A percentile compares a stretch with the other conserved stretches of the same genome.
Evolutionary conservation across 2,329 filamentous ascomycete species (phyloP).

Genomic region (Fusarium begoniae): DNA sequence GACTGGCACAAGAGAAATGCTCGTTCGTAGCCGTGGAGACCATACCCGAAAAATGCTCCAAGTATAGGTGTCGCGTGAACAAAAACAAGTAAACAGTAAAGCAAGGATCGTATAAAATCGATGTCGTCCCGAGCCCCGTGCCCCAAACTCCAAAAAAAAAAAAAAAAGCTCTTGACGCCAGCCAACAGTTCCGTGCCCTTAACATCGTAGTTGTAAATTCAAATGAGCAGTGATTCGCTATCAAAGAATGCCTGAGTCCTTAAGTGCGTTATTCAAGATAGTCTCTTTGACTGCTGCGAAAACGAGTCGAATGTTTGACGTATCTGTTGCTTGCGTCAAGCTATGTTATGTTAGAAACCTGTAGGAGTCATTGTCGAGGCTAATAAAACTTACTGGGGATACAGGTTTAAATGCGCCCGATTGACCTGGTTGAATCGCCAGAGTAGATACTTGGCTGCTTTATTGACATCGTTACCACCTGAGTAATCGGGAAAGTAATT

Average conservation of each 20-base stretch:
- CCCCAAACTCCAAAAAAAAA: slow-evolving; percentile 39
- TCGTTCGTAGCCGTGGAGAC: slow-evolving; percentile 17
- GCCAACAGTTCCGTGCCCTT: slow-evolving; percentile 36
- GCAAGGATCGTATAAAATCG: slow-evolving; percentile 35
- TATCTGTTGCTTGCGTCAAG: slow-evolving; percentile 98
- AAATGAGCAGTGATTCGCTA: slow-evolving; percentile 26
- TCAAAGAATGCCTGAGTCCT: slow-evolving; percentile 96
- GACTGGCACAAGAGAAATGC: slow-evolving; percentile 11
- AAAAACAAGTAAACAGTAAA: slow-evolving; percentile 26
- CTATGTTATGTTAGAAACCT: slow-evolving; percentile 56
- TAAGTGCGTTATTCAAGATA: slow-evolving; percentile 96
- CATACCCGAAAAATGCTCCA: slow-evolving; percentile 20
- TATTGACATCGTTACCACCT: slow-evolving; percentile 96
- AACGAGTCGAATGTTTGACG: slow-evolving; percentile 95
- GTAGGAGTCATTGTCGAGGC: neutral
- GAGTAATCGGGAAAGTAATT: slow-evolving; percentile 99
- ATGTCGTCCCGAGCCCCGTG: slow-evolving; percentile 35
- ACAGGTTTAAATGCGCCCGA: slow-evolving; percentile 92
- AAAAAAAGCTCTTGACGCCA: slow-evolving; percentile 39
- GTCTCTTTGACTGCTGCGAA: slow-evolving; percentile 99
- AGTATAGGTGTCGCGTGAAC: slow-evolving; percentile 29
- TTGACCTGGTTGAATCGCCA: slow-evolving; percentile 99
- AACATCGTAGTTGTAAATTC: slow-evolving; percentile 35
- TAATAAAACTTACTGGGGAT: slow-evolving; percentile 81
- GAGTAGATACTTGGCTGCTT: slow-evolving; percentile 95